Conservation (phyloP, 2,329 filamentous ascomycete species). For the Ascocoryne sarcoides region DNA sequence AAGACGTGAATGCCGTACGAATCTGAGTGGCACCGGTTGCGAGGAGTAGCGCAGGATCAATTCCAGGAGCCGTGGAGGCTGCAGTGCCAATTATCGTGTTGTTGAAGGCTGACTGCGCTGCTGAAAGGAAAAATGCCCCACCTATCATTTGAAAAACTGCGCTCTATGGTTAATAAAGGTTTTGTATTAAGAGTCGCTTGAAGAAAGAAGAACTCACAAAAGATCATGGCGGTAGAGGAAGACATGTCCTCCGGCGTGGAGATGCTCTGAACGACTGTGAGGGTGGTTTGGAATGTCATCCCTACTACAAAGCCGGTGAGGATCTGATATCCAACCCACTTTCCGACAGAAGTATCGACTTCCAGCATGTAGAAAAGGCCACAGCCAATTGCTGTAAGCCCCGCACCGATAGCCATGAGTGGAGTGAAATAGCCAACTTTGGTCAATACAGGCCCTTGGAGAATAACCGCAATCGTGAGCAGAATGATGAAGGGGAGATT, state of each 20-base stretch:
- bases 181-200: neutral
- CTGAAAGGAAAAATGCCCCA: constrained; percentile 39
- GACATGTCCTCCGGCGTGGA: constrained; percentile 9
- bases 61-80: constrained; percentile 26
- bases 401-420: constrained; percentile 19
- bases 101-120: constrained; percentile 37
- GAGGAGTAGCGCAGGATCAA: constrained; percentile 32
- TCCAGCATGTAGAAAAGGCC: constrained; percentile 29
- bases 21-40: constrained; percentile 45
- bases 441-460: constrained; percentile 23
- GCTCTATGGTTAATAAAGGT: neutral
- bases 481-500: constrained; percentile 9
- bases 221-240: constrained; percentile 4
- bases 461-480: neutral
- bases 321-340: constrained; percentile 18
- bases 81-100: constrained; percentile 34
- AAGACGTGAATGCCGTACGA: constrained; percentile 36
- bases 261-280: constrained; percentile 34
- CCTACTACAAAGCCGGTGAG: constrained; percentile 10
- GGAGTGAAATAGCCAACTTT: constrained; percentile 5
- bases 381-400: constrained; percentile 22
- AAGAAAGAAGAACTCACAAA: constrained; percentile 2
- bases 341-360: constrained; percentile 5
- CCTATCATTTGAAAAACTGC: constrained; percentile 43
- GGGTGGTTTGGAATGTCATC: constrained; percentile 28